These are phyloP conservation scores for Komagataea norvegica DNA, from an alignment of 1,139 yeast species.

Conservation along the genomic window DNA sequence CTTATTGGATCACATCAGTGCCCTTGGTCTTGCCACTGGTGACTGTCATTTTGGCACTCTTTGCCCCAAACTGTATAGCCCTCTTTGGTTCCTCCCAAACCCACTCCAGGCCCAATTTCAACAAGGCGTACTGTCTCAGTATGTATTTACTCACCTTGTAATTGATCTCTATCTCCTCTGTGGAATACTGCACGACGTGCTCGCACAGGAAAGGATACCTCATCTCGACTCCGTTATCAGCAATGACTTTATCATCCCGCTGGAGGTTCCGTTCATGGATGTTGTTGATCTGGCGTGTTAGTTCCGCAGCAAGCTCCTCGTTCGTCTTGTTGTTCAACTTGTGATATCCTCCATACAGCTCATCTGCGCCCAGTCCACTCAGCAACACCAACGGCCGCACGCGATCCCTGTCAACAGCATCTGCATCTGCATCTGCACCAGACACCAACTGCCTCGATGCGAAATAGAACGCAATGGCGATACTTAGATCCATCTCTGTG, in stretches of 20 bases:
- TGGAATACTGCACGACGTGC: slow-evolving; percentile 50
- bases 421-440: too few relatives aligned
- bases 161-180: slow-evolving; percentile 44
- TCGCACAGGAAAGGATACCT: slow-evolving; percentile 85
- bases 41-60: slow-evolving; percentile 76
- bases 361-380: slow-evolving; percentile 98
- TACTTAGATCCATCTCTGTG: slow-evolving; percentile 93
- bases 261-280: slow-evolving; percentile 79
- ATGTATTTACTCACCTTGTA: slow-evolving; percentile 58
- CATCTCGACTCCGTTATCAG: slow-evolving; percentile 84
- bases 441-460: slow-evolving; percentile 66
- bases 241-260: slow-evolving; percentile 84
- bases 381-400: slow-evolving; percentile 70
- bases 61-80: slow-evolving; percentile 95
- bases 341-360: slow-evolving; percentile 85
- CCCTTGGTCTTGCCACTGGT: slow-evolving; percentile 33
- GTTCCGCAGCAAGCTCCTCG: slow-evolving; percentile 44
- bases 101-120: slow-evolving; percentile 42
- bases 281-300: slow-evolving; percentile 64
- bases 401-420: too few relatives aligned
- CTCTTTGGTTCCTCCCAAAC: slow-evolving; percentile 79
- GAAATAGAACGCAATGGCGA: slow-evolving; percentile 91
- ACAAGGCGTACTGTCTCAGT: slow-evolving; percentile 56
- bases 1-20: slow-evolving; percentile 30
- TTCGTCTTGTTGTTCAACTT: slow-evolving; percentile 32